A percentile compares a stretch with the other conserved stretches of the same genome.
These are phyloP conservation scores for Lenzites betulinus DNA, from an alignment of 768 basidiomycete genomes.

Conservation along the genomic window DNA sequence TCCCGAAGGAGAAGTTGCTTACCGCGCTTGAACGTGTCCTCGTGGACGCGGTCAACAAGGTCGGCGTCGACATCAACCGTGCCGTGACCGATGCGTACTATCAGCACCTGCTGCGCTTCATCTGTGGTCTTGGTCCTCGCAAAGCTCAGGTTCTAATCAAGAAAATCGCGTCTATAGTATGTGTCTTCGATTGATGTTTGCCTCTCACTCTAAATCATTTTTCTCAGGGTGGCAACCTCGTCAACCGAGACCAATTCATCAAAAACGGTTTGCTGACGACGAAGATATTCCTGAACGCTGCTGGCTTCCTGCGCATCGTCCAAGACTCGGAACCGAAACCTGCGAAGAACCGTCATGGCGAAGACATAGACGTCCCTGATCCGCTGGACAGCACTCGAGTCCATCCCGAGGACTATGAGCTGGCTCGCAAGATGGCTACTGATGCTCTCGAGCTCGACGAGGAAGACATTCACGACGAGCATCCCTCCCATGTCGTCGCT, in stretches of 20 bases:
- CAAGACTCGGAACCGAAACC: constrained; percentile 67
- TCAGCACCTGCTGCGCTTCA: constrained; percentile 82
- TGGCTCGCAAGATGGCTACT: constrained; percentile 97
- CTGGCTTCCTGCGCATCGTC: constrained; percentile 86
- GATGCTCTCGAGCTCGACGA: constrained; percentile 97
- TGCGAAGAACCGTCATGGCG: constrained; percentile 57
- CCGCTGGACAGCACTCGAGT: constrained; percentile 95
- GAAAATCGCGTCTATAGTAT: constrained; percentile 79
- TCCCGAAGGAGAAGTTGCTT: constrained; percentile 84
- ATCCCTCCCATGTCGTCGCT: constrained; percentile 87
- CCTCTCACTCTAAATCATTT: background rate
- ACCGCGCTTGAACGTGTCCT: constrained; percentile 81
- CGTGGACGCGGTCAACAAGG: constrained; percentile 87
- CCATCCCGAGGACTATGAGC: constrained; percentile 96
- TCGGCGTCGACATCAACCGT: constrained; percentile 96
- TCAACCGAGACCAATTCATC: constrained; percentile 88
- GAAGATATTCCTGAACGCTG: constrained; percentile 89
- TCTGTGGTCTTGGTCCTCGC: constrained; percentile 92
- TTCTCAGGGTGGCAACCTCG: constrained; percentile 77
- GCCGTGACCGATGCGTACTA: constrained; percentile 89
- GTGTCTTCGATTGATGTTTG: background rate
- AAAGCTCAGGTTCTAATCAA: constrained; percentile 86
- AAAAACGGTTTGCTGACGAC: constrained; percentile 77
- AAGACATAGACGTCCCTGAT: constrained; percentile 76
- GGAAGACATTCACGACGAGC: constrained; percentile 90